A percentile compares a stretch with the other conserved stretches of the same genome.
phyloP scores from a whole-genome alignment of 2,329 filamentous ascomycete species.

The Fusarium nelsonii region DNA sequence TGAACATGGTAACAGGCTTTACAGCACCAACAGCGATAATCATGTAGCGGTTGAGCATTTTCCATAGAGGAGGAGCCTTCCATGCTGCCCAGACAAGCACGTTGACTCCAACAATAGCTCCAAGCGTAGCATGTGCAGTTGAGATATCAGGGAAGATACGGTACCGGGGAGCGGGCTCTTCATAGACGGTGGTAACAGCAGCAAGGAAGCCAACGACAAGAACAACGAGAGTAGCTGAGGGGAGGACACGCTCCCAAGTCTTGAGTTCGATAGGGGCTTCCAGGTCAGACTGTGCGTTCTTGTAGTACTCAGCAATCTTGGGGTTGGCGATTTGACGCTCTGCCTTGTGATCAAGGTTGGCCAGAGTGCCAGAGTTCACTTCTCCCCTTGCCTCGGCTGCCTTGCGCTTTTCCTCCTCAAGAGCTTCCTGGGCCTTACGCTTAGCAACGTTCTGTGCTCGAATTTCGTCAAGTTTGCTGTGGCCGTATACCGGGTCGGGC shows the following conservation, averaged over 20 bases:
- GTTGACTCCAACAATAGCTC: conserved; percentile 71
- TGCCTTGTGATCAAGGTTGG: conserved; percentile 54
- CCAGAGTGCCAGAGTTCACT: conserved; percentile 56
- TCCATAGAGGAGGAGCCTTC: conserved; percentile 74
- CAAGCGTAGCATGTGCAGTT: conserved; percentile 73
- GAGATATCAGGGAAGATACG: conserved; percentile 72
- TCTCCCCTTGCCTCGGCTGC: conserved; percentile 58
- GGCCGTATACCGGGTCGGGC: conserved; percentile 67
- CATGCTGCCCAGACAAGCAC: conserved; percentile 68
- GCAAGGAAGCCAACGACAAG: conserved; percentile 60
- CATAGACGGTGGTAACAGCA: conserved; percentile 63
- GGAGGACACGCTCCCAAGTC: conserved; percentile 65
- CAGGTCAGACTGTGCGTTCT: conserved; percentile 63
- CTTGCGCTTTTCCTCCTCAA: conserved; percentile 57
- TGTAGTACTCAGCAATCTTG: conserved; percentile 55
- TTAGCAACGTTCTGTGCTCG: conserved; percentile 65
- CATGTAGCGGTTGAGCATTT: conserved; percentile 75
- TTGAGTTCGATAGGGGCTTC: conserved; percentile 65
- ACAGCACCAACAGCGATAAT: conserved; percentile 74
- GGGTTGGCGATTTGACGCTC: conserved; percentile 57
- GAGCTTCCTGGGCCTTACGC: conserved; percentile 61
- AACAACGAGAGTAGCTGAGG: conserved; percentile 63
- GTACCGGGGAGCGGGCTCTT: conserved; percentile 63
- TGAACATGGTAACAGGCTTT: conserved; percentile 70
- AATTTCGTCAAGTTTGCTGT: conserved; percentile 68